Base-by-base conservation (phyloP, 2,329 filamentous ascomycete genomes). In the Knoxdaviesia proteae region DNA sequence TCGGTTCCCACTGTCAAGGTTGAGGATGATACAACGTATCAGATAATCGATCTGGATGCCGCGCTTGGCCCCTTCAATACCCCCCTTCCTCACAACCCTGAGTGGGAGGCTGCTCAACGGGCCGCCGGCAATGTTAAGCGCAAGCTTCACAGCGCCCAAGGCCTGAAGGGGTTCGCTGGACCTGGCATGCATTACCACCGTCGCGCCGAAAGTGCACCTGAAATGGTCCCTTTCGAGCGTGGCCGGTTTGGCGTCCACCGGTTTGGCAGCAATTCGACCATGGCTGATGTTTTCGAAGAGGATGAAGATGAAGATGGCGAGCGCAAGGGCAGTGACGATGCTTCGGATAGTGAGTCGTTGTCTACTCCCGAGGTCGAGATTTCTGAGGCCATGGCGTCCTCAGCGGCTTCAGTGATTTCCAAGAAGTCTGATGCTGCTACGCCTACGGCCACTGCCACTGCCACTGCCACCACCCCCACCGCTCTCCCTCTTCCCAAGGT, bases 21-120 rank as follows among this genome's bases (percentile, higher is more conserved):
- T 4, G 67, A 74, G 6, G 73, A 77, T 39, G 83, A 92, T 46
- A 57, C 71, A 3, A 69, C 78, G 42, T 83, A 77, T 53, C 78
- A 82, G 6, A 80, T 94, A 57, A 92, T 98, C 48, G 90, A 98
- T 57, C 64, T 98, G 37, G 90, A 98, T 60, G 88, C 87, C 11
- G 90, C 88, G 31, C 68, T 96, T 1, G 87, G 86, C 2, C 86
- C 88, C 0, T 93, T 94, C 58, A 90, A 92, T 52, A 93, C 86
- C 0, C 81, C 82, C 31, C 63, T 76, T 2, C 64, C 64, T 33
- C 65, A 66, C 7, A 77, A 76, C 45, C 63, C 71, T 3, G 74
- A 77, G 46, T 80, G 77, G 68, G 75, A 80, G 47, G 72, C 74
- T 2, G 77, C 75, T 6, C 74, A 80, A 49, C 65, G 65, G 45